Conservation (phyloP, 164 flowering plant genomes). For the Hamamelis virginiana region DNA sequence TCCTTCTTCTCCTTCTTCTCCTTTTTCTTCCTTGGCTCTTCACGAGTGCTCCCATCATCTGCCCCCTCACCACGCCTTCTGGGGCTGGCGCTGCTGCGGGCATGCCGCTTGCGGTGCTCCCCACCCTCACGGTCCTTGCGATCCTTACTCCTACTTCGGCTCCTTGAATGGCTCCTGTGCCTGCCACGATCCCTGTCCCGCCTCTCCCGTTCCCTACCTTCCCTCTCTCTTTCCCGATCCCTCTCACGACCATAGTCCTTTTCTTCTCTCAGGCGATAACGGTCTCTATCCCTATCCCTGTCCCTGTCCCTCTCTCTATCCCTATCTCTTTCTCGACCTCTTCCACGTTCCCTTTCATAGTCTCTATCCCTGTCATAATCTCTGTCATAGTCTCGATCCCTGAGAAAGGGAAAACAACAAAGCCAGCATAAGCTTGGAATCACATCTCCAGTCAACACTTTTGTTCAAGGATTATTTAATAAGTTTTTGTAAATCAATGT, state of each 20-base stretch:
- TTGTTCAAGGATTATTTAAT: too few species aligned
- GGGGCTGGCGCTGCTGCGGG: conserved; percentile 64
- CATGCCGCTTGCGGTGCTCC: conserved; percentile 69
- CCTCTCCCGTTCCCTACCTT: conserved; percentile 66
- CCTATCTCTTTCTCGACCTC: conserved; percentile 39
- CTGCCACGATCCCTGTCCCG: conserved; percentile 81
- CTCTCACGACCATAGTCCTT: conserved; percentile 74
- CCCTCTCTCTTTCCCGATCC: conserved; percentile 57
- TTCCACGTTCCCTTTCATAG: conserved; percentile 26
- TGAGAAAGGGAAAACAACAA: conserved; percentile 1
- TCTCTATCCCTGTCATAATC: conserved; percentile 26
- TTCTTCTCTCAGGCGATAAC: conserved; percentile 66
- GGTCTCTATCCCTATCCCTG: conserved; percentile 58
- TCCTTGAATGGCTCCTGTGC: conserved; percentile 68
- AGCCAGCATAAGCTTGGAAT: neutral
- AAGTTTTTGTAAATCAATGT: too few species aligned
- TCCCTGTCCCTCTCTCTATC: conserved; percentile 52
- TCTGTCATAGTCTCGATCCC: conserved; percentile 44
- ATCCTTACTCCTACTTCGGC: conserved; percentile 67
- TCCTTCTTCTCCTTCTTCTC: conserved; percentile 72
- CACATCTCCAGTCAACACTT: too few species aligned
- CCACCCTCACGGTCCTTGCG: conserved; percentile 65
- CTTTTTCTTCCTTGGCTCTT: conserved; percentile 71
- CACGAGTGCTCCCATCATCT: conserved; percentile 32
- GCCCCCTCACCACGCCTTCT: conserved; percentile 50